Evolutionary conservation across 1,139 yeast genomes (phyloP).

Genomic region (Taiozyma sp.): DNA sequence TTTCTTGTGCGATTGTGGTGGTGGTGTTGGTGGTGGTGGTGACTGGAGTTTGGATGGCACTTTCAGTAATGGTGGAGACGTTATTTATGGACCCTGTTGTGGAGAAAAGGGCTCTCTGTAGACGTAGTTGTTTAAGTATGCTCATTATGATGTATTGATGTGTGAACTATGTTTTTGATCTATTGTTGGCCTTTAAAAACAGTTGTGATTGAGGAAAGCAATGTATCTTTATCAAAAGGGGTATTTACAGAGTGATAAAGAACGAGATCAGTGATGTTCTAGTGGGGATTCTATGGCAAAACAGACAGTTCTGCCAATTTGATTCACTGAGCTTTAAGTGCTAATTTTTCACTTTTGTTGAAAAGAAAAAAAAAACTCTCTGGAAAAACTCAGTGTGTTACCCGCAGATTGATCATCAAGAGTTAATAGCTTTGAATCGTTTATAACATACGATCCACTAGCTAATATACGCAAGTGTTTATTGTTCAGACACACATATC

Average conservation of each 20-base stretch:
- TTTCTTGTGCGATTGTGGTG: not conserved
- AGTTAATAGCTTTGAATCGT: too few species aligned
- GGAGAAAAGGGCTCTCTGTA: constrained; percentile 8
- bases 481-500: too few species aligned
- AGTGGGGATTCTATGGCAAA: not conserved
- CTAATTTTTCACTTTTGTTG: not conserved
- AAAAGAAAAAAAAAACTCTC: not conserved
- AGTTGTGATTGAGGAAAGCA: not conserved
- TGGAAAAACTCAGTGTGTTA: not conserved
- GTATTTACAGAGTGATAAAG: not conserved
- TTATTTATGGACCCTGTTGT: constrained; percentile 5
- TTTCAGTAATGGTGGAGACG: not conserved
- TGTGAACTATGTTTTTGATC: not conserved
- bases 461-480: too few species aligned
- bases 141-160: not conserved
- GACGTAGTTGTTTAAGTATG: not conserved
- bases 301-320: not conserved
- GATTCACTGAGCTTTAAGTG: not conserved
- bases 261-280: not conserved
- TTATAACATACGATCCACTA: too few species aligned
- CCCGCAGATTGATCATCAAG: not conserved
- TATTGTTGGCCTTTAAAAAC: not conserved
- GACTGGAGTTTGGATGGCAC: not conserved
- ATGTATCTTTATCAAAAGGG: not conserved
- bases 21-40: too few species aligned